phyloP scores from a whole-genome alignment of 2,329 filamentous ascomycete genomes.

The Phaeosphaeriaceae sp. region DNA sequence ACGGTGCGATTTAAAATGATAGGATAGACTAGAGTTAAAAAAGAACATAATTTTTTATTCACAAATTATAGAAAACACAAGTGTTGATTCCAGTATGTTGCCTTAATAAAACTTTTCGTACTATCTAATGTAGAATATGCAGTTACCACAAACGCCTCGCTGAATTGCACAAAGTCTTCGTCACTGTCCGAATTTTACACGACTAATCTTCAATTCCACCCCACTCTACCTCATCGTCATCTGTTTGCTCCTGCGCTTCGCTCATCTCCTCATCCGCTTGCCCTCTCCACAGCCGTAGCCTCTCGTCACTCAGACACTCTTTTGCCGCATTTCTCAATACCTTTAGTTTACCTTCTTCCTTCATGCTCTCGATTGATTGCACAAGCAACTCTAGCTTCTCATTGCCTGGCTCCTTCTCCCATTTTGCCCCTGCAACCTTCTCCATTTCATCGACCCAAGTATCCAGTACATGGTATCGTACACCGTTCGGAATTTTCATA shows the following conservation, averaged over 20 bases:
- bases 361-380: conserved; percentile 62
- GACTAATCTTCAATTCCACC: conserved; percentile 71
- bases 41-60: too few relatives aligned
- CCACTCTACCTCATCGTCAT: conserved; percentile 67
- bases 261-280: conserved; percentile 47
- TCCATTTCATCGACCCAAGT: conserved; percentile 91
- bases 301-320: conserved; percentile 75
- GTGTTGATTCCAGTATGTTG: too few relatives aligned
- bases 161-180: conserved; percentile 14
- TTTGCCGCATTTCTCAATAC: conserved; percentile 72
- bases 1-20: not conserved
- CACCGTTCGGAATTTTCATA: conserved; percentile 75
- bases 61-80: too few relatives aligned
- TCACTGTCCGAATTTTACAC: not conserved
- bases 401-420: conserved; percentile 42
- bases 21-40: not conserved
- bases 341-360: conserved; percentile 68
- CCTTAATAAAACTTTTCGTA: not conserved
- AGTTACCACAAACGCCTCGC: conserved; percentile 19
- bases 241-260: conserved; percentile 47
- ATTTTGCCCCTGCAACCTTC: conserved; percentile 62
- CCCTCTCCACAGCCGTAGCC: conserved; percentile 68
- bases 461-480: conserved; percentile 87
- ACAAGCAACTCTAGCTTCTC: conserved; percentile 58
- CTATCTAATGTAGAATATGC: conserved; percentile 5